These are phyloP conservation scores for Ceratorhiza oryzae-sativae DNA, from an alignment of 1,284 basidiomycete species.

Conservation along the genomic window DNA sequence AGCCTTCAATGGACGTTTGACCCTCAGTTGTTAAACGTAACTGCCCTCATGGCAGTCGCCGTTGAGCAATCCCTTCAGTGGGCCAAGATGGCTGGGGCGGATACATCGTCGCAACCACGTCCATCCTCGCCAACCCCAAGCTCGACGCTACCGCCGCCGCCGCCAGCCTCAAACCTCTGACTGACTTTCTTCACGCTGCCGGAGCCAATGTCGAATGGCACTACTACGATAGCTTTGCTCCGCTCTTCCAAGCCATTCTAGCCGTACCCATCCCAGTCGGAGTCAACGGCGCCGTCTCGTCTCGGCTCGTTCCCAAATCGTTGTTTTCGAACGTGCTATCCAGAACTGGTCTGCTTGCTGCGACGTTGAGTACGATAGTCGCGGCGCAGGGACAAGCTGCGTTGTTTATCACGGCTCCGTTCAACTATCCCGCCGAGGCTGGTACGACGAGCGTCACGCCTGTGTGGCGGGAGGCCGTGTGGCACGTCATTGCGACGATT, in stretches of 20 bases:
- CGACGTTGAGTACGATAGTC: neutral
- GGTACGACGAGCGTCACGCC: constrained; percentile 19
- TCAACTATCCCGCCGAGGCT: neutral
- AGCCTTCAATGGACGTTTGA: constrained; percentile 20
- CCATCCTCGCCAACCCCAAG: constrained; percentile 18
- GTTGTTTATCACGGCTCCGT: constrained; percentile 23
- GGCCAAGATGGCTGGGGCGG: constrained; percentile 42
- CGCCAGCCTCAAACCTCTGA: constrained; percentile 11
- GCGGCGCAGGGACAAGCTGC: neutral
- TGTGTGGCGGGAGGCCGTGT: constrained; percentile 19
- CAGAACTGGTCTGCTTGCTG: neutral
- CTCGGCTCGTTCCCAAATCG: constrained; percentile 5
- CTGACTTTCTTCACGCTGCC: constrained; percentile 5
- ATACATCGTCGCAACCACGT: constrained; percentile 19
- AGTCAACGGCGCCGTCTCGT: constrained; percentile 6
- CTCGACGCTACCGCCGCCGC: constrained; percentile 17
- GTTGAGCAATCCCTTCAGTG: constrained; percentile 19
- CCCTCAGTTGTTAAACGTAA: neutral
- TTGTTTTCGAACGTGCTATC: neutral
- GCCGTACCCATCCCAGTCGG: constrained; percentile 1
- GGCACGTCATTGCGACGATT: constrained; percentile 2
- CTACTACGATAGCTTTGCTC: neutral
- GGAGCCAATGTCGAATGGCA: neutral
- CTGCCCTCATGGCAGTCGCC: neutral
- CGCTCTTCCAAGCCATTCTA: neutral